Evolutionary conservation across 2,329 filamentous ascomycete species (phyloP).

Genomic region (Dendrostoma leiphaemia): DNA sequence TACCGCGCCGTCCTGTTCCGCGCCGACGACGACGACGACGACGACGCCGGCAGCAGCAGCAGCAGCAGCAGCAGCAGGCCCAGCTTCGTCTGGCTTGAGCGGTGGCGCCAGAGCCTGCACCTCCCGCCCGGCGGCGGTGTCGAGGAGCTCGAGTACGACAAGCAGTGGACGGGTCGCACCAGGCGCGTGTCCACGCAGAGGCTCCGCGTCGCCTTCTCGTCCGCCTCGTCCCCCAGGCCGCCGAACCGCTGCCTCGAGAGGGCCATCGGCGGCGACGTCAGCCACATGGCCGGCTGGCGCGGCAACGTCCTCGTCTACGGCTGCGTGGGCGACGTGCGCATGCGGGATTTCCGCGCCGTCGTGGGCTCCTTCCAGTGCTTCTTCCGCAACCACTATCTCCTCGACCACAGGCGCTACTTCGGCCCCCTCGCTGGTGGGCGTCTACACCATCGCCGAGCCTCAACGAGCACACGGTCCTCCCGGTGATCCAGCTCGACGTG

Average conservation of each 20-base stretch:
- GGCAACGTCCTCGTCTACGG: neutral
- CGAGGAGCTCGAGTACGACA: neutral
- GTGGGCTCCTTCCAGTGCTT: slow-evolving; percentile 10
- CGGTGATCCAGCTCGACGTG: neutral
- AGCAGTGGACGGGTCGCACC: neutral
- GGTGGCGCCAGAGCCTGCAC: neutral
- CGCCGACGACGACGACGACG: neutral
- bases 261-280: neutral
- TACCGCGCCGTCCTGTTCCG: slow-evolving; percentile 10
- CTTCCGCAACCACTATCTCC: neutral
- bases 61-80: too few species aligned
- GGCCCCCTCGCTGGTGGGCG: slow-evolving; percentile 64
- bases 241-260: slow-evolving; percentile 1
- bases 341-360: slow-evolving; percentile 15
- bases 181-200: neutral
- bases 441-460: slow-evolving; percentile 48
- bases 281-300: neutral
- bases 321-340: slow-evolving; percentile 6
- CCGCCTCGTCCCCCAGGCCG: too few species aligned
- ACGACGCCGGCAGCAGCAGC: neutral
- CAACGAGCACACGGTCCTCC: neutral
- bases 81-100: neutral
- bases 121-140: neutral
- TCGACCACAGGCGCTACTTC: slow-evolving; percentile 1
- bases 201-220: neutral